These are phyloP conservation scores for Elsinoe arachidis DNA, from an alignment of 2,329 filamentous ascomycete species.

Conservation along the genomic window DNA sequence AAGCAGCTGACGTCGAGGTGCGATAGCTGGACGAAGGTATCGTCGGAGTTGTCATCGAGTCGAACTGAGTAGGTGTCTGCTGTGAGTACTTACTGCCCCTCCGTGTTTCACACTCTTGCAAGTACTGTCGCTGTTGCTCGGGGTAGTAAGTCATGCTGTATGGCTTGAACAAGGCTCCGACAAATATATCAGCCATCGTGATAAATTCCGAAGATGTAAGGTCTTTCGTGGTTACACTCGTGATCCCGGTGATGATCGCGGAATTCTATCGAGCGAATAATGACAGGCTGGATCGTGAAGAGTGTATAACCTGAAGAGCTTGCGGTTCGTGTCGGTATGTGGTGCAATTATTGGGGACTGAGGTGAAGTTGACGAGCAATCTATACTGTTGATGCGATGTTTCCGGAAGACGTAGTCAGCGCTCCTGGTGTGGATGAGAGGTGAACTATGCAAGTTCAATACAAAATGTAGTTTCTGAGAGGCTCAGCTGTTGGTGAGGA, in stretches of 20 bases:
- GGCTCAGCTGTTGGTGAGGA: neutral
- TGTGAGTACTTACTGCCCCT: neutral
- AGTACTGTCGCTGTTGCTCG: constrained; percentile 7
- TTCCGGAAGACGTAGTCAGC: constrained; percentile 39
- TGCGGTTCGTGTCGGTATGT: neutral
- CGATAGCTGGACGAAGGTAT: neutral
- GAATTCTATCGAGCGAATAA: constrained; percentile 5
- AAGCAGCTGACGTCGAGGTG: neutral
- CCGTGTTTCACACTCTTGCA: neutral
- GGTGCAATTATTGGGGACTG: neutral
- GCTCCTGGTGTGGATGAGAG: constrained; percentile 30
- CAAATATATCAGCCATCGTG: neutral
- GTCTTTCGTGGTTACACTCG: neutral
- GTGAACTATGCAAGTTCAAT: neutral
- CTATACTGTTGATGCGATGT: neutral
- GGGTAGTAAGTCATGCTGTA: constrained; percentile 4
- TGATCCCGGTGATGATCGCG: neutral
- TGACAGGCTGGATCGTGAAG: constrained; percentile 2
- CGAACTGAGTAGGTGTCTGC: neutral
- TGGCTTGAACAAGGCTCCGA: neutral
- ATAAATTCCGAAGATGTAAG: neutral
- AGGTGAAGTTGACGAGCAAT: neutral
- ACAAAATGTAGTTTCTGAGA: neutral
- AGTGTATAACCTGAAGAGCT: neutral
- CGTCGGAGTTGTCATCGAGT: neutral